These are phyloP conservation scores for Paecilomyces dactylethromorphus DNA, from an alignment of 2,329 filamentous ascomycete species.

Conservation along the genomic window DNA sequence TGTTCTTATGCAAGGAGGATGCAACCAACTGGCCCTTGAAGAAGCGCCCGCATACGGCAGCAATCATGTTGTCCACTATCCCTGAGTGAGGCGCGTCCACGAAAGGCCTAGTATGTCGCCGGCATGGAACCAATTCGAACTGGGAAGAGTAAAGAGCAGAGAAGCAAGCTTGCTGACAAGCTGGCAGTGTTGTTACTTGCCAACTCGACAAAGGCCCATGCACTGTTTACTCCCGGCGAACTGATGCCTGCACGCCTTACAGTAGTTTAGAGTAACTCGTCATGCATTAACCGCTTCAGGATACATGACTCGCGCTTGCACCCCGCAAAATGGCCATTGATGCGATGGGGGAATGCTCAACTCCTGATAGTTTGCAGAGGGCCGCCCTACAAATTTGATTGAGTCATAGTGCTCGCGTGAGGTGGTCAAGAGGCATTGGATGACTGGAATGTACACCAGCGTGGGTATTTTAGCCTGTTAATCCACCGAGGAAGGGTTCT, in stretches of 20 bases:
- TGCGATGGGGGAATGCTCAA: not conserved
- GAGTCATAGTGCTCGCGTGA: not conserved
- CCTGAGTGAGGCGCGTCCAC: not conserved
- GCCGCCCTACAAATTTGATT: not conserved
- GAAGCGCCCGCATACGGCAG: not conserved
- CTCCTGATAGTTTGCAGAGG: not conserved
- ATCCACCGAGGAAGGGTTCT: not conserved
- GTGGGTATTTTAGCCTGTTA: not conserved
- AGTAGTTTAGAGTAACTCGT: not conserved
- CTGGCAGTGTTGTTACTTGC: not conserved
- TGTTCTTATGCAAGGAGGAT: slow-evolving; percentile 3
- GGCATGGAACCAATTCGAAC: not conserved
- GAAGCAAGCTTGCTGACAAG: not conserved
- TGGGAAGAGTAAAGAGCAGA: not conserved
- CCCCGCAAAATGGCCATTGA: not conserved
- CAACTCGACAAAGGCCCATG: not conserved
- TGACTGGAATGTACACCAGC: not conserved
- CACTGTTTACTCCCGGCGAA: not conserved
- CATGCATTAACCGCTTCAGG: not conserved
- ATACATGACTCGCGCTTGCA: not conserved
- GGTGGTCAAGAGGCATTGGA: not conserved
- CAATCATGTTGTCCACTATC: not conserved
- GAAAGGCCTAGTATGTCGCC: not conserved
- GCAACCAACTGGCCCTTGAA: not conserved
- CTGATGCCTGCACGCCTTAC: not conserved